phyloP scores from a whole-genome alignment of 139 green algal species.

The Coelastrella sp. region DNA sequence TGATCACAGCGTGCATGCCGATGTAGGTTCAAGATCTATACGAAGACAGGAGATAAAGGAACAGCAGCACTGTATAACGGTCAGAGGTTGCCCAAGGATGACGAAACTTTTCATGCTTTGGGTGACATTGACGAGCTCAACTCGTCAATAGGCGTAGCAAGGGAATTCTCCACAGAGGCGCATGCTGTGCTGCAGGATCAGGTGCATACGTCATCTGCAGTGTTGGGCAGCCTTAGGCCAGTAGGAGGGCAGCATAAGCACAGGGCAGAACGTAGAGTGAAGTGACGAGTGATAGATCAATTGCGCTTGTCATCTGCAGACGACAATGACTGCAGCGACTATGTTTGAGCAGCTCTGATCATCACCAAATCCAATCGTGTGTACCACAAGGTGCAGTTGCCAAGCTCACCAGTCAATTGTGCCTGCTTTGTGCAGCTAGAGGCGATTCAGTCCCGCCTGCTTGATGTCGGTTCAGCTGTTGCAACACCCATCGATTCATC shows the following conservation, averaged over 20 bases:
- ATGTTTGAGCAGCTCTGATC: too few relatives aligned
- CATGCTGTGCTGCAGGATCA: slow-evolving; percentile 4
- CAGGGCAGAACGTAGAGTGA: too few relatives aligned
- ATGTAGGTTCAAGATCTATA: slow-evolving; percentile 91
- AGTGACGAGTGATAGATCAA: too few relatives aligned
- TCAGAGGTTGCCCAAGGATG: slow-evolving; percentile 80
- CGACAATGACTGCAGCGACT: too few relatives aligned
- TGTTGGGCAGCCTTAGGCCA: too few relatives aligned
- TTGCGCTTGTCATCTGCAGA: too few relatives aligned
- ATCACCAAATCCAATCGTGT: background rate
- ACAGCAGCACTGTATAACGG: slow-evolving; percentile 92
- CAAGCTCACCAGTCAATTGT: background rate
- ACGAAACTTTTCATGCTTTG: slow-evolving; percentile 82
- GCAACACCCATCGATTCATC: slow-evolving; percentile 83
- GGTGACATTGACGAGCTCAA: slow-evolving; percentile 98
- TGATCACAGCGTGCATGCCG: background rate
- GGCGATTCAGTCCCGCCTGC: slow-evolving; percentile 88
- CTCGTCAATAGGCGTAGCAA: slow-evolving; percentile 77
- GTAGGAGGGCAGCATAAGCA: too few relatives aligned
- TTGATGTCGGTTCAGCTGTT: slow-evolving; percentile 93
- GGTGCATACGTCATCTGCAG: background rate
- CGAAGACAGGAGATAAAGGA: slow-evolving; percentile 88
- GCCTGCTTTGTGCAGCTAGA: slow-evolving; percentile 68
- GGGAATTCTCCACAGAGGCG: slow-evolving; percentile 58
- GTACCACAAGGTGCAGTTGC: background rate